Conservation (phyloP, 352 stramenopile genomes). For the Thraustochytrium striatum region DNA sequence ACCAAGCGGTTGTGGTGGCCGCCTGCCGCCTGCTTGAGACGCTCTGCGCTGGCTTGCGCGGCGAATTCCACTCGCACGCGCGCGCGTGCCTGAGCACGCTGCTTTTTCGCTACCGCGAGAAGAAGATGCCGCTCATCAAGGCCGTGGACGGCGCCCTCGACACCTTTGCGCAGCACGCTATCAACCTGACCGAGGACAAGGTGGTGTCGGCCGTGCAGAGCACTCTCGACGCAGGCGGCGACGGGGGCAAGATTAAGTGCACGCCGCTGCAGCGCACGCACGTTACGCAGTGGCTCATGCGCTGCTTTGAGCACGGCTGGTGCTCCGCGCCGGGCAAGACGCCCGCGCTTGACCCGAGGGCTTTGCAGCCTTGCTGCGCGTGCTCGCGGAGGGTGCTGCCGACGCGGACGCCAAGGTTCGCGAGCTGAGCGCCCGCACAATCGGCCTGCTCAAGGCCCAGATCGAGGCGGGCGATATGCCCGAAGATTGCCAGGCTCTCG, state of each 20-base stretch:
- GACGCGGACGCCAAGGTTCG: slow-evolving; percentile 28
- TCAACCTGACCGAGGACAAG: slow-evolving; percentile 35
- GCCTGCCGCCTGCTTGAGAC: slow-evolving; percentile 8
- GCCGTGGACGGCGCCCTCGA: slow-evolving; percentile 19
- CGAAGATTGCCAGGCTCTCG: not conserved
- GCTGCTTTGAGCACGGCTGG: not conserved
- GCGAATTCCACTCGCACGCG: slow-evolving; percentile 26
- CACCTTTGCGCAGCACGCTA: slow-evolving; percentile 6
- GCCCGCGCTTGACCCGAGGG: not conserved
- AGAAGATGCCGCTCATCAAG: slow-evolving; percentile 2
- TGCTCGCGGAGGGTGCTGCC: not conserved
- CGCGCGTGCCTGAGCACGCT: not conserved
- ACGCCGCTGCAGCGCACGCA: slow-evolving; percentile 34
- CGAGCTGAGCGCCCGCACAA: not conserved
- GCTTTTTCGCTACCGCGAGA: slow-evolving; percentile 6
- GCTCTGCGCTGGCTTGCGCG: not conserved
- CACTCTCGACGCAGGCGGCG: not conserved
- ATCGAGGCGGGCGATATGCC: not conserved
- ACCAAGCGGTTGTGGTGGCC: slow-evolving; percentile 31
- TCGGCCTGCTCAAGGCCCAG: not conserved
- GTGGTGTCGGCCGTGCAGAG: slow-evolving; percentile 17
- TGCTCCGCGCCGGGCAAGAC: slow-evolving; percentile 10
- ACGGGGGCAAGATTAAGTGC: slow-evolving; percentile 10
- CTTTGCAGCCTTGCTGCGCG: not conserved
- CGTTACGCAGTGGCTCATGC: not conserved